Base-by-base conservation (phyloP, 805 yeast species). In the Yarrowia alimentaria region DNA sequence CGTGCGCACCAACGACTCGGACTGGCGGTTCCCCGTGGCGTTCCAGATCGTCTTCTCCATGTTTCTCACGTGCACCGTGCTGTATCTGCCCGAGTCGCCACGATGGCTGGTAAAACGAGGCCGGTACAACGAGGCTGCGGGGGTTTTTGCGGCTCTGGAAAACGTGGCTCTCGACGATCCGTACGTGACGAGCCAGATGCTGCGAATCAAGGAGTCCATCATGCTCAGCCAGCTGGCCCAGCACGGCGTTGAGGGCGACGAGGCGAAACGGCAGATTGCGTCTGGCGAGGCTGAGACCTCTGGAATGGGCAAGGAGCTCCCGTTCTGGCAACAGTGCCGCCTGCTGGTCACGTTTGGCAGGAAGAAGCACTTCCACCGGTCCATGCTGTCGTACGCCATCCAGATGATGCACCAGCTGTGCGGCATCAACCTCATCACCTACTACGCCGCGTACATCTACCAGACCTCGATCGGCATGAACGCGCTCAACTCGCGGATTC, bases 341-440 rank as follows among this genome's bases (percentile, higher is more conserved):
- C 26, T 33, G n/a, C 19, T 33, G 38, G 13, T 33, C 18, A 20
- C 26, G 11, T 33, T 33, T 10, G 38, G 38, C n/a, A 21, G 32
- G 29, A 51, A 42, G 34, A 31, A 30, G 19, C 14, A 43, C 32
- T 20, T 51, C 16, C 30, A 21, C n/a, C 33, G 51, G n/a, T 20
- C 37, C 4, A 35, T 35, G 75, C 72, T 8, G 62, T 64, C 17
- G 68, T 74, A 68, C 60, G 70, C 4, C 57, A 42, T 51, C 52
- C 71, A 79, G 57, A 32, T 57, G 56, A 72, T 87, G 61, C 97
- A 90, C 67, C 97, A 90, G 68, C 79, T 86, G 61, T 79, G 94
- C 6, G 97, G 97, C 51, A 81, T 87, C 56, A 90, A 90, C 69
- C 87, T 88, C 62, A 83, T 88, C 54, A 86, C 89, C 64, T 90